Base-by-base conservation (phyloP, 148 eudicot species). In the Persicaria tinctoria region DNA sequence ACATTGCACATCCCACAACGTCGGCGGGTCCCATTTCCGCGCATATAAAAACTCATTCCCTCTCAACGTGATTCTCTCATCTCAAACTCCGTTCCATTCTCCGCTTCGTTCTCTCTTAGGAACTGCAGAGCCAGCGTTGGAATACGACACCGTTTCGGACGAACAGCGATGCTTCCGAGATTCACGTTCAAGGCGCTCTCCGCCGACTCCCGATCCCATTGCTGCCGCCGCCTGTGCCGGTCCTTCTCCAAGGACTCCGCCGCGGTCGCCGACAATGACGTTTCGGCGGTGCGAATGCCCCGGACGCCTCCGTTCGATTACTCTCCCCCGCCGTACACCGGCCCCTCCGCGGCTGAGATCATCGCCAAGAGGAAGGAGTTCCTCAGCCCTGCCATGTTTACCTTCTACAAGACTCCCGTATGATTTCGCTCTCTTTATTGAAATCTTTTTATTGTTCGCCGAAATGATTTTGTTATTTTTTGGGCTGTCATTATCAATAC, bases 361-460 rank as follows among this genome's bases (percentile, higher is more conserved):
- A 51, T 89, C 50, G 73, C 72, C 47, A 95, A 95, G 72, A 85
- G 99, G 1, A 84, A 85, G 53, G 80, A 87, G 79, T 95, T 57
- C 59, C 96, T 95, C 75, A 92, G 90, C 84, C 99, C 99, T 77
- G 86, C 99, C 51, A 88, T 95, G 83, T 85, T 89, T 69, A 86
- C 86, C 76, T 88, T 95, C 76, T 95, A 85, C 81, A 85, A 86
- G 41, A 78, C 87, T 9, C 97, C 99, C 6, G 99, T 95, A 79
- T 80, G 50, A 14, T 2, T 56, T 23, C 16, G 1, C 46, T 73
- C 73, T 5, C 4, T 54, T 13, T 56, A 17, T 57, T 59, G 16
- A 3, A 41, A 41, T 10, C 48, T 38, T 66, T 17, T 4, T 8
- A 12, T 38, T 16, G 12, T 38, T 66, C 7, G 17, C 44, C 48